phyloP scores from a whole-genome alignment of 2,329 filamentous ascomycete genomes.

The Pezicula radicicola region DNA sequence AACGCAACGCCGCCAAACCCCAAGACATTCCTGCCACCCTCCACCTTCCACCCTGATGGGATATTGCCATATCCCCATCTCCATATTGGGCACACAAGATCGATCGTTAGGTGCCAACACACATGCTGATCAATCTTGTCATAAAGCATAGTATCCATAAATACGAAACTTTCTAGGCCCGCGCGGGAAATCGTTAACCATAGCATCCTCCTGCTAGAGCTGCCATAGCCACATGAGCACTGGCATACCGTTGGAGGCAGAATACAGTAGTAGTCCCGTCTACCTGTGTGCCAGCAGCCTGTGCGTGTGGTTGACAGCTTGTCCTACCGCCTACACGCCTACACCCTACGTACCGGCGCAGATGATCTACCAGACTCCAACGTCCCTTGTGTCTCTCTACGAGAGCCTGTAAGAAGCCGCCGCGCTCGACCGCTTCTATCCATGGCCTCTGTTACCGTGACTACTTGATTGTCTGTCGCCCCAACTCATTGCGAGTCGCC shows the following conservation, averaged over 20 bases:
- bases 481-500: constrained; percentile 28
- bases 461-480: constrained; percentile 37
- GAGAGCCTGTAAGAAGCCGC: constrained; percentile 30
- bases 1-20: background rate
- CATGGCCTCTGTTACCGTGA: constrained; percentile 33
- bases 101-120: constrained; percentile 2
- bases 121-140: constrained; percentile 1
- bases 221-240: background rate
- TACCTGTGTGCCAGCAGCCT: background rate
- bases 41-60: background rate
- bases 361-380: constrained; percentile 24
- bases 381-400: constrained; percentile 19
- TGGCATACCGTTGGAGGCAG: background rate
- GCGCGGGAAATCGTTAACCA: background rate
- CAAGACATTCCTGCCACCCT: background rate
- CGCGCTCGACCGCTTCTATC: constrained; percentile 26
- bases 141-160: constrained; percentile 1
- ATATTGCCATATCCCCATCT: background rate
- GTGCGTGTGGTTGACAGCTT: constrained; percentile 20
- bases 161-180: constrained; percentile 2
- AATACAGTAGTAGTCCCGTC: too few species aligned
- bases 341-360: constrained; percentile 18
- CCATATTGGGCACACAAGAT: background rate
- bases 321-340: constrained; percentile 2
- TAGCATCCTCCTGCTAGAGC: background rate